These are phyloP conservation scores for Chenopodium suecicum DNA, from an alignment of 148 eudicot genomes.

Conservation along the genomic window DNA sequence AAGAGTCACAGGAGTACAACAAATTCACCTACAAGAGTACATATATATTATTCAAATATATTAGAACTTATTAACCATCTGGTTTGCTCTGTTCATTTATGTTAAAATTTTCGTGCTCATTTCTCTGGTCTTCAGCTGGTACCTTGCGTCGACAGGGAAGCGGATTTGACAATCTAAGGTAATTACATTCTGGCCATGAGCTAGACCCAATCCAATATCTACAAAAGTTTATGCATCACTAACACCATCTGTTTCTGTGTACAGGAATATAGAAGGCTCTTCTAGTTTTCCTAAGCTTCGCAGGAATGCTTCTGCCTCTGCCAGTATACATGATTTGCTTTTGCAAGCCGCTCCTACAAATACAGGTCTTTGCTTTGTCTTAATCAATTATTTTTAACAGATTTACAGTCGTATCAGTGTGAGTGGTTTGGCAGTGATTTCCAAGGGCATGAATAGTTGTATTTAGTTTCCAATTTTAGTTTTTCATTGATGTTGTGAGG, in stretches of 20 bases:
- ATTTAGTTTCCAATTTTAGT: not conserved
- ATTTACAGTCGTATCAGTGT: slow-evolving; percentile 17
- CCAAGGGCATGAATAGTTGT: not conserved
- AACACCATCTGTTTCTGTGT: slow-evolving; percentile 6
- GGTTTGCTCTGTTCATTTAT: not conserved
- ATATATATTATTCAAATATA: not conserved
- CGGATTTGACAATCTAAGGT: slow-evolving; percentile 74
- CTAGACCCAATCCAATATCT: not conserved
- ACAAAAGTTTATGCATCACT: not conserved
- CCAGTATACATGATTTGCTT: slow-evolving; percentile 52
- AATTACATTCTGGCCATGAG: slow-evolving; percentile 14
- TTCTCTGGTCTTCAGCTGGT: slow-evolving; percentile 36
- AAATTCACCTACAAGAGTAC: no score
- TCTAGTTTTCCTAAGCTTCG: slow-evolving; percentile 62
- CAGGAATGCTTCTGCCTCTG: slow-evolving; percentile 70
- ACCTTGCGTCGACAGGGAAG: slow-evolving; percentile 79
- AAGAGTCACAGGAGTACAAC: no score
- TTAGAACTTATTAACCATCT: not conserved
- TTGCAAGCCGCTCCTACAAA: slow-evolving; percentile 47
- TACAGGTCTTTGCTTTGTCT: slow-evolving; percentile 52
- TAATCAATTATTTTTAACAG: slow-evolving; percentile 6
- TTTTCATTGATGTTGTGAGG: not conserved
- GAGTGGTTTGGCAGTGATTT: not conserved
- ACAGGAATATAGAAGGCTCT: slow-evolving; percentile 58
- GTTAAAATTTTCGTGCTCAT: slow-evolving; percentile 5